Base-by-base conservation (phyloP, 1,139 yeast genomes). In the Kodamaea sp. region DNA sequence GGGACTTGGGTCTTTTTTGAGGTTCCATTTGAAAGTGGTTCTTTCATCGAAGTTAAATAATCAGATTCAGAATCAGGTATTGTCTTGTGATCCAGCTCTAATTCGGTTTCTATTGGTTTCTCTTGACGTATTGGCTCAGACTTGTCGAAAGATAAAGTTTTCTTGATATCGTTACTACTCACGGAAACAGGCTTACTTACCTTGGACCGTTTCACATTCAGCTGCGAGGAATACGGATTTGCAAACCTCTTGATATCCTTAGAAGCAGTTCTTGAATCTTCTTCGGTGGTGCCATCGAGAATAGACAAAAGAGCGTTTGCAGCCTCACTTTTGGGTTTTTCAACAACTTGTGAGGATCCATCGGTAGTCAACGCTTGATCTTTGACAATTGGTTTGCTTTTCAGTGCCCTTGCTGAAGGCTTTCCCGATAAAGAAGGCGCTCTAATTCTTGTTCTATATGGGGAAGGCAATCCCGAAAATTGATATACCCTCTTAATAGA, bases 221-320 rank as follows among this genome's bases (percentile, higher is more conserved):
- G 41, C 18, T 38, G 46, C 15, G 41, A 55, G 3, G 78, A 63
- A 51, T 77, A 78, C 1, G 85, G 84, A 44, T 78, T 79, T 5
- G 78, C 64, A 39, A 73, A 69, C 28, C 63, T 62, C 35, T 63
- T 55, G 10, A 57, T 34, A 21, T 43, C 35, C 12, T 39, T 32
- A 6, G 41, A 38, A 19, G 45, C 50, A 11, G 25, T 30, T 11
- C 29, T 26, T 4, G 24, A 16, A 5, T 37, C 39, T 5, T 36
- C 35, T 13, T 18, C 26, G n/a, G 19, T 8, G 7, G 43, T 48
- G 9, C 67, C 71, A 43, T 81, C 86, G 31, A 85, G 61, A 29
- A 84, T 70, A 4, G 84, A 76, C 34, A 84, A 63, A 29, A 85
- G 63, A 1, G 85, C 75, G 29, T 77, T 69, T 0, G 94, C 95